Evolutionary conservation across 257 asterid genomes (phyloP), one percentile per base, ranked within the genome.

Genomic region (Cruciata laevipes): DNA sequence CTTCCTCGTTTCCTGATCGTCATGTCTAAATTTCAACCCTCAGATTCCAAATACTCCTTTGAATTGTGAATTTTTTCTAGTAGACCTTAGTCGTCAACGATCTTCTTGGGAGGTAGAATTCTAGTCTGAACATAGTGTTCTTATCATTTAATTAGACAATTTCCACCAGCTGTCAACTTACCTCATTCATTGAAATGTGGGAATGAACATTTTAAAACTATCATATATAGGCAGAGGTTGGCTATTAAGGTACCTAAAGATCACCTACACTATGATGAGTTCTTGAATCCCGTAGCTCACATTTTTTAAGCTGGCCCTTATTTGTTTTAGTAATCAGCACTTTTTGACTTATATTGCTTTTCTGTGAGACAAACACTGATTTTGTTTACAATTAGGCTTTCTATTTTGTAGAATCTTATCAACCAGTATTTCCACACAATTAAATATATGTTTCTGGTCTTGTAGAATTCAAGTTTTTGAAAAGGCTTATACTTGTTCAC

Each of bases 381-480:
- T 62, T 8, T 6, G n/a, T 57, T 20, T 7, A 16, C 47, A 16
- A 33, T 17, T n/a, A 27, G 32, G 58, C 47, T 53, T 56, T 63
- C 56, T 24, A 51, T 51, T 63, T 63, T 18, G 12, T 35, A 6
- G 64, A 61, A 1, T 9, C 13, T 18, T 62, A 13, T 20, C 44
- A 12, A 33, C 55, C n/a, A 23, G 57, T 23, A 6, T 14, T 11
- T 63, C 53, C 1, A 11, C 18, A 53, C 10, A 47, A 35, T 25
- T 73, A 49, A 27, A 60, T 63, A 44, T 31, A 57, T 49, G 18
- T 49, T 73, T 68, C 63, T 77, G 79, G 53, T 52, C 73, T 61
- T 85, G 91, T 95, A 94, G 99, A 87, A 74, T 94, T 94, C 85
- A 85, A 88, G 83, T 94, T 90, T 77, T 78, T 93, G 87, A 90